Evolutionary conservation across 2,329 filamentous ascomycete species (phyloP), one percentile per base, ranked within the genome.

Genomic region (Arthroderma sp.): DNA sequence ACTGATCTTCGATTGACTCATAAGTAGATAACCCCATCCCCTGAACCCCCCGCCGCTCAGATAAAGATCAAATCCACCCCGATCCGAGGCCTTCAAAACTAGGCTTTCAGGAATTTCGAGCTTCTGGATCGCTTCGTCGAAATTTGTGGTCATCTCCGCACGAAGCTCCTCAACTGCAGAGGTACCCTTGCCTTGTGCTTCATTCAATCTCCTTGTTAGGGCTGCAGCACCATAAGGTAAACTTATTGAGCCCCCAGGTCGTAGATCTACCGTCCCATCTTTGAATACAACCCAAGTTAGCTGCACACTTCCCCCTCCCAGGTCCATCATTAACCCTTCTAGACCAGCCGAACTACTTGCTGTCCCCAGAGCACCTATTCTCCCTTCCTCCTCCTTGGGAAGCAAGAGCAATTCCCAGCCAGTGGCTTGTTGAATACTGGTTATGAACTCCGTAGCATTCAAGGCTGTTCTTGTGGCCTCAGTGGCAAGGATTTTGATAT

Each of bases 1-100:
- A 44, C 74, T 69, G 37, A 86, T 74, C 4, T 69, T 64, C 55
- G 89, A 83, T 52, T 77, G 74, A 58, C 83, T 80, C 82, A 94
- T 88, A 43, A 94, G 71, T 57, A 94, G 79, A 62, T 86, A 93
- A 5, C 87, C 88, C 71, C 93, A 94, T 10, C 88, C 88, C 32
- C 88, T 73, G 58, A 94, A 94, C 0, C 88, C 88, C 27, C 88
- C 88, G 37, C 88, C 88, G 50, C 84, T 94, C 46, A 95, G 78
- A 59, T 88, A 94, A 6, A 94, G 69, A 31, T 82, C 77, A 46
- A 87, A 70, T 4, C 74, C 74, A 1, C 68, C 68, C 1, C 68
- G 54, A 5, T 61, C 54, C 29, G 66, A 60, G 9, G 69, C 67
- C 15, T 62, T 54, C 8, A 70, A 58, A 1, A 69, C 50, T 4